Evolutionary conservation across 2,329 filamentous ascomycete genomes (phyloP), one percentile per base, ranked within the genome.

Genomic region (Talaromyces sp.): DNA sequence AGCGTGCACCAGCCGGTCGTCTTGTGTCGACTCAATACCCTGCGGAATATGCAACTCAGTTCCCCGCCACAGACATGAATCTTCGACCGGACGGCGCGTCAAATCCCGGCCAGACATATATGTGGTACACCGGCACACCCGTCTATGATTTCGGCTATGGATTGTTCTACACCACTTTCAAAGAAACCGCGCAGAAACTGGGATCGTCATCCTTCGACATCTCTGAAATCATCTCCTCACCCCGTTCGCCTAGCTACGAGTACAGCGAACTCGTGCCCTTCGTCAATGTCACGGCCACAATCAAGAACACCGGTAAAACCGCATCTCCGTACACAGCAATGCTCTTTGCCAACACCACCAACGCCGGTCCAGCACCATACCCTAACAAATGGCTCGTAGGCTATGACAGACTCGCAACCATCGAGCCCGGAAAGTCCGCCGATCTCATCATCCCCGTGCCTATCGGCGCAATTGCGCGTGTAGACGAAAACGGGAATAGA

Each of bases 51-150:
- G 83, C 76, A 1, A 70, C 71, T 4, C 69, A 77, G 38, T 79
- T 81, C 64, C 73, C 77, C 1, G 75, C 79, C 2, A 75, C 72
- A 0, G 78, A 82, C 63, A 78, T 80, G 77, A 73, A 68, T n/a
- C 71, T 81, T 11, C 74, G 79, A 2, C 79, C 79, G 0, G 74
- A 72, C 22, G 72, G 70, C 1, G 17, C 31, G 17, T 61, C 58
- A 10, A 79, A 79, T 25, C 80, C 79, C 0, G 80, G 80, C 0
- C 75, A 80, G 27, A 82, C 80, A 0, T 82, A 82, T 64, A 78
- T 78, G 65, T 82, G 80, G 80, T 81, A 80, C 67, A 76, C 73
- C 0, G 75, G 75, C 3, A 70, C 49, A 13, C 72, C 79, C 0
- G 78, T 81, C 5, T 76, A 77, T 19, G 75, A 76, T 11, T 82